These are phyloP conservation scores for Drechslera avenae DNA, from an alignment of 2,329 filamentous ascomycete genomes.

Conservation along the genomic window DNA sequence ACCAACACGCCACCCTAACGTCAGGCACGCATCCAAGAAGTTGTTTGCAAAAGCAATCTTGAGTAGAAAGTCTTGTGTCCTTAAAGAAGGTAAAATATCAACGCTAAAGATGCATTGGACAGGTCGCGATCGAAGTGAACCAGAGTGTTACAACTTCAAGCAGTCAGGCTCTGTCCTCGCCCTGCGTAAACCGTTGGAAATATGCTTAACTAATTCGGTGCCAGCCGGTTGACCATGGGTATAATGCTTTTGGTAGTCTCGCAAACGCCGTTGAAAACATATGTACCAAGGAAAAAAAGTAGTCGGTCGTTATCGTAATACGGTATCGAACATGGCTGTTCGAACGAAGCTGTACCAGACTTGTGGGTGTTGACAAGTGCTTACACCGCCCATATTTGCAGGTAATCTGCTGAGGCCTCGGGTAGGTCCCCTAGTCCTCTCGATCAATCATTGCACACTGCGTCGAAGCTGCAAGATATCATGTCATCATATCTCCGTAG, in stretches of 20 bases:
- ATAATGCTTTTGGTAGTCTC: conserved; percentile 19
- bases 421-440: no score
- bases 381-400: no score
- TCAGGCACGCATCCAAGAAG: conserved; percentile 4
- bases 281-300: conserved; percentile 3
- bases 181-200: conserved; percentile 14
- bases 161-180: conserved; percentile 11
- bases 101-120: conserved; percentile 8
- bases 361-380: no score
- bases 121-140: conserved; percentile 6
- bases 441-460: neutral
- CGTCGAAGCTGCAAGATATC: neutral
- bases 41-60: conserved; percentile 3
- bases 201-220: conserved; percentile 16
- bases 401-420: no score
- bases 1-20: conserved; percentile 3
- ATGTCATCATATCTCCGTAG: neutral
- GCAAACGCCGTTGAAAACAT: conserved; percentile 10
- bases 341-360: neutral
- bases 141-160: conserved; percentile 5
- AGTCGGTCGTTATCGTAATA: conserved; percentile 9
- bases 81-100: conserved; percentile 2
- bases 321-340: neutral
- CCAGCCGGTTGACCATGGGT: conserved; percentile 26
- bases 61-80: neutral